phyloP scores from a whole-genome alignment of 139 green algal species.

The Chlorella sorokiniana region DNA sequence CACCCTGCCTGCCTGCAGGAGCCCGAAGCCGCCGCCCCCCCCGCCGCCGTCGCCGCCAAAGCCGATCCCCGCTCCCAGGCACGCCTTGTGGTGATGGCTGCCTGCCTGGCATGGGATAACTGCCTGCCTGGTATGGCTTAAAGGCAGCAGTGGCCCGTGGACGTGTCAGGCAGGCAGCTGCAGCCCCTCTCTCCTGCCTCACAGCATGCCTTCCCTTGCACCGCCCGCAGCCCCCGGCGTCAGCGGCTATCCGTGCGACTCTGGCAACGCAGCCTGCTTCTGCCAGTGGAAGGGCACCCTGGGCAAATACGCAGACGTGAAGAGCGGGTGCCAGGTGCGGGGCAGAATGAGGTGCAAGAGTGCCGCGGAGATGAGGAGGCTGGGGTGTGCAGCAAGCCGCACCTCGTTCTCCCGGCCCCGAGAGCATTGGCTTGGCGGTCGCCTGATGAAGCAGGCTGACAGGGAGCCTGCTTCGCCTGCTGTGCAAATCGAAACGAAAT shows the following conservation, averaged over 20 bases:
- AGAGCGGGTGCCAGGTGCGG: constrained; percentile 6
- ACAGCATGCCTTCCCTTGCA: neutral
- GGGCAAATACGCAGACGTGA: constrained; percentile 6
- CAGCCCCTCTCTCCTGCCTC: neutral
- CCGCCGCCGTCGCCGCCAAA: neutral
- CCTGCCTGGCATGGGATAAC: too few species aligned
- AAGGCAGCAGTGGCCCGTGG: neutral
- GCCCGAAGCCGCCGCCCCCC: neutral
- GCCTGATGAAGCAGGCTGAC: neutral
- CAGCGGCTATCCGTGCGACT: neutral
- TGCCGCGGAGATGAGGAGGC: neutral
- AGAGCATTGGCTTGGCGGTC: neutral
- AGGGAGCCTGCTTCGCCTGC: neutral
- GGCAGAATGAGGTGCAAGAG: neutral
- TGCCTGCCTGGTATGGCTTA: too few species aligned
- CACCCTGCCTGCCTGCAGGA: neutral
- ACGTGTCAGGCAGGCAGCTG: too few species aligned
- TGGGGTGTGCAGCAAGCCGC: neutral
- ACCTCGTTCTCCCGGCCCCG: neutral
- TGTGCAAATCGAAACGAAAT: neutral
- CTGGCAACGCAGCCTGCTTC: constrained; percentile 5
- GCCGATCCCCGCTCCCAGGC: neutral
- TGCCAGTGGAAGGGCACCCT: neutral
- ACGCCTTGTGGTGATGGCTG: neutral
- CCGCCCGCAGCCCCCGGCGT: constrained; percentile 1